A percentile compares a stretch with the other conserved stretches of the same genome.
phyloP scores from a whole-genome alignment of 495 filamentous ascomycete species.

The Polyplosphaeria fusca region DNA sequence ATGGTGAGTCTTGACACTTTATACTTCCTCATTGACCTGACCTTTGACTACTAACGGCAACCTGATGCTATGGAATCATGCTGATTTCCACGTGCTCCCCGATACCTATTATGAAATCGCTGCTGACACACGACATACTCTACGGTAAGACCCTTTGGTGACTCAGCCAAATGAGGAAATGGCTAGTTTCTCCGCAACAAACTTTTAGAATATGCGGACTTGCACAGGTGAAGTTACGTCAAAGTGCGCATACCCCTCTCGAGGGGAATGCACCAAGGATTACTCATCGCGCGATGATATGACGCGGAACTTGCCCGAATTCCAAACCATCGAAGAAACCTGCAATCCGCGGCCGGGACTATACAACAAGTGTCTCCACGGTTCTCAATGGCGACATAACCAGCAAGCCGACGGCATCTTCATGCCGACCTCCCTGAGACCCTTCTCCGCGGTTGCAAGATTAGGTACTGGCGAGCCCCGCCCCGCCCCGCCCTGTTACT shows the following conservation, averaged over 20 bases:
- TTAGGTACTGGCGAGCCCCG: too few relatives aligned
- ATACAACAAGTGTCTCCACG: not conserved
- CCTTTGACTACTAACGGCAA: not conserved
- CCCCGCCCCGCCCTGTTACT: too few relatives aligned
- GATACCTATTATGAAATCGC: not conserved
- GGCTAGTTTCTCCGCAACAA: not conserved
- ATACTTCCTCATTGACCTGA: not conserved
- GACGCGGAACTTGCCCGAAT: not conserved
- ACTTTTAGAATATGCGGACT: not conserved
- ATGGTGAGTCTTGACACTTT: not conserved
- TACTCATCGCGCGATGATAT: not conserved
- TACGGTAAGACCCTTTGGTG: too few relatives aligned
- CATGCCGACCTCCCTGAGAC: not conserved
- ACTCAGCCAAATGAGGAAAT: too few relatives aligned
- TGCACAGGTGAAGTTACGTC: not conserved
- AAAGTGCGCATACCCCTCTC: not conserved
- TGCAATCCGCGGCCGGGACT: not conserved
- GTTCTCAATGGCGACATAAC: not conserved
- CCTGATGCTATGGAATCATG: not conserved
- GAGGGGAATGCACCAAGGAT: not conserved
- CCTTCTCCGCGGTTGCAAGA: not conserved
- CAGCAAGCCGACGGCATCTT: not conserved
- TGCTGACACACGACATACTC: too few relatives aligned
- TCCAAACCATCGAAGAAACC: too few relatives aligned
- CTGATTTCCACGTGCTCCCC: not conserved